Percentiles rank a stretch among this genome's conserved stretches.
These are phyloP conservation scores for Populus tremula DNA, from an alignment of 345 rosid species.

Conservation along the genomic window DNA sequence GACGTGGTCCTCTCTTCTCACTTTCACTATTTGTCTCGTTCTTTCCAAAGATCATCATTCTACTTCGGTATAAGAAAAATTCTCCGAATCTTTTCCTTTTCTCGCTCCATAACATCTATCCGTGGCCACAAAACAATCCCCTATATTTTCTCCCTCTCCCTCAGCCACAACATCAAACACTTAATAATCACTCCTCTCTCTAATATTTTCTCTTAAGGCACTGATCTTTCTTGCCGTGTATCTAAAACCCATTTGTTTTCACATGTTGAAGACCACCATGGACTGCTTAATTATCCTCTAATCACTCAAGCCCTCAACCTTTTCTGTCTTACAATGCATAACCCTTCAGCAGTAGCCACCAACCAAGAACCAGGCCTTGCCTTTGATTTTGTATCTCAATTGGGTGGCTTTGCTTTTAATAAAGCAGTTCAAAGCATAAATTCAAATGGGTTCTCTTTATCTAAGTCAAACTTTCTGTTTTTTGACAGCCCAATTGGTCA, in stretches of 20 bases:
- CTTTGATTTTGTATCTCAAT: slow-evolving; percentile 49
- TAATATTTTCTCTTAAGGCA: background rate
- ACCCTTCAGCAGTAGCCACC: slow-evolving; percentile 45
- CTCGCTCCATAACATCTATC: slow-evolving; percentile 9
- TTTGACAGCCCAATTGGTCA: slow-evolving; percentile 35
- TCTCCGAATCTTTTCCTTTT: background rate
- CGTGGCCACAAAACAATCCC: slow-evolving; percentile 22
- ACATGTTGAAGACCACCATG: slow-evolving; percentile 26
- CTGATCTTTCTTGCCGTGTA: background rate
- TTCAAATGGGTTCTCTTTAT: slow-evolving; percentile 48
- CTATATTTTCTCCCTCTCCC: slow-evolving; percentile 20
- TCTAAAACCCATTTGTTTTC: slow-evolving; percentile 6
- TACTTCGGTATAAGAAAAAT: background rate
- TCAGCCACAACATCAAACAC: slow-evolving; percentile 3
- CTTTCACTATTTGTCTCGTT: background rate
- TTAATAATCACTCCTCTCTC: background rate
- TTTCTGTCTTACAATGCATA: slow-evolving; percentile 47
- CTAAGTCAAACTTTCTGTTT: slow-evolving; percentile 49
- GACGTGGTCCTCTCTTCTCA: background rate
- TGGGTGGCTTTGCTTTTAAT: slow-evolving; percentile 46
- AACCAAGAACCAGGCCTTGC: slow-evolving; percentile 53
- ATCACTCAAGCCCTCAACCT: background rate
- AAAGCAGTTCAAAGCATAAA: slow-evolving; percentile 31
- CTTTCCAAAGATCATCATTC: slow-evolving; percentile 2
- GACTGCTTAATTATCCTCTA: slow-evolving; percentile 14